Conservation (phyloP, 352 stramenopile genomes). For the Globisporangium parvum region DNA sequence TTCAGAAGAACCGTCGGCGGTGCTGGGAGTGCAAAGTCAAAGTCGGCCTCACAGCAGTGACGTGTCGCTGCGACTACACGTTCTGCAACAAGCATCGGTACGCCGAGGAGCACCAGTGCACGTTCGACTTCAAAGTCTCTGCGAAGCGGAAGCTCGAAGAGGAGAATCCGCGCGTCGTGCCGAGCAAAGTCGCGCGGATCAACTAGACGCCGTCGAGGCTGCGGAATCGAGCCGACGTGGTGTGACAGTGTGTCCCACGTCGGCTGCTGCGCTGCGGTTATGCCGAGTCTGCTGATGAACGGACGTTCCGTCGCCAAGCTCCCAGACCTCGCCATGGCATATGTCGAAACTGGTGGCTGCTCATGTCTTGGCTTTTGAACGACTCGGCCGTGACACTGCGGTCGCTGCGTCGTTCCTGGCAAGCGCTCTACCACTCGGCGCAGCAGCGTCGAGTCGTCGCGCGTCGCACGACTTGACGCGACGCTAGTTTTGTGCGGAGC, state of each 20-base stretch:
- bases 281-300: neutral
- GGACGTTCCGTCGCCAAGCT: too few species aligned
- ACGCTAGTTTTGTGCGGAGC: neutral
- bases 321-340: too few species aligned
- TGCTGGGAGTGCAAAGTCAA: constrained; percentile 89
- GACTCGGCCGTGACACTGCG: too few species aligned
- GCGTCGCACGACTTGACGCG: neutral
- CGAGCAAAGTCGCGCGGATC: constrained; percentile 79
- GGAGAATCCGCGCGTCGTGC: constrained; percentile 79
- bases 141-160: constrained; percentile 79
- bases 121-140: constrained; percentile 83
- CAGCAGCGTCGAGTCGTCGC: neutral
- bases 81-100: constrained; percentile 90
- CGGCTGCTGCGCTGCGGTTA: too few species aligned
- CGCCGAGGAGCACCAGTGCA: constrained; percentile 83
- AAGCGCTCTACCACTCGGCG: neutral
- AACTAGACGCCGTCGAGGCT: constrained; percentile 33
- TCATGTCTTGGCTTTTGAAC: too few species aligned
- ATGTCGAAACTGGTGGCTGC: too few species aligned
- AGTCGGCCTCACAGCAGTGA: constrained; percentile 79
- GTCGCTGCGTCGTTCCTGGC: too few species aligned
- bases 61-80: constrained; percentile 86
- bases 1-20: constrained; percentile 85
- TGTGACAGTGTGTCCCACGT: too few species aligned
- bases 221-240: too few species aligned